A percentile compares a stretch with the other conserved stretches of the same genome.
Conservation (phyloP, 2,329 filamentous ascomycete species). For the Ophidiomyces ophidiicola region DNA sequence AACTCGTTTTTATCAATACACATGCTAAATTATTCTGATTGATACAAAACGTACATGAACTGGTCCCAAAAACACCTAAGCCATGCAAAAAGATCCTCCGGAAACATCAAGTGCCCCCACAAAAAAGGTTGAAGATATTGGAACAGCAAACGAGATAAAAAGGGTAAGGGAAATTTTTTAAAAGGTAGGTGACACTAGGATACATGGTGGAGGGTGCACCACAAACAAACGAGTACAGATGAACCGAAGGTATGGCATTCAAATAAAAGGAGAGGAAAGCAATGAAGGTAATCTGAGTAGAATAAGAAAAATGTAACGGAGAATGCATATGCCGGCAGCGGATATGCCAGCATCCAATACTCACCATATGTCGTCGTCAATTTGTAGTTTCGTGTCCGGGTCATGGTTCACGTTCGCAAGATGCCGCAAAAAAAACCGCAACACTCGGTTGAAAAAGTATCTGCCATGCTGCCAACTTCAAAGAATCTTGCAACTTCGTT, state of each 20-base stretch:
- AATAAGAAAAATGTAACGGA: neutral
- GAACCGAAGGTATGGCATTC: too few species aligned
- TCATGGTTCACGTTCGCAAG: neutral
- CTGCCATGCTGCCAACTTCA: conserved; percentile 35
- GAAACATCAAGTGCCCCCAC: too few species aligned
- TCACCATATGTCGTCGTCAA: conserved; percentile 7
- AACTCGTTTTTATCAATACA: conserved; percentile 1
- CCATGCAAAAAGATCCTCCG: conserved; percentile 9
- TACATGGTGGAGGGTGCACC: too few species aligned
- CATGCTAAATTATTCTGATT: conserved; percentile 5
- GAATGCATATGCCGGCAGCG: neutral
- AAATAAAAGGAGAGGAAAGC: too few species aligned
- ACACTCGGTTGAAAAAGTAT: neutral
- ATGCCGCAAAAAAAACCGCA: neutral
- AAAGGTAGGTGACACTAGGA: too few species aligned
- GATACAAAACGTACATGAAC: conserved; percentile 5
- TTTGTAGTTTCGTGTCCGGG: neutral
- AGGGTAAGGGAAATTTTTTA: neutral
- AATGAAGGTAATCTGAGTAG: too few species aligned
- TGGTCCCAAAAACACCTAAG: conserved; percentile 7
- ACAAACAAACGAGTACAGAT: too few species aligned
- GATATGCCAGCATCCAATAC: conserved; percentile 4
- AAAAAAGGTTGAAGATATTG: too few species aligned
- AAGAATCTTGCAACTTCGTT: conserved; percentile 69
- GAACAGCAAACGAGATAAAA: neutral